These are phyloP conservation scores for Ascomycota sp. DNA, from an alignment of 2,329 filamentous ascomycete genomes.

Conservation along the genomic window DNA sequence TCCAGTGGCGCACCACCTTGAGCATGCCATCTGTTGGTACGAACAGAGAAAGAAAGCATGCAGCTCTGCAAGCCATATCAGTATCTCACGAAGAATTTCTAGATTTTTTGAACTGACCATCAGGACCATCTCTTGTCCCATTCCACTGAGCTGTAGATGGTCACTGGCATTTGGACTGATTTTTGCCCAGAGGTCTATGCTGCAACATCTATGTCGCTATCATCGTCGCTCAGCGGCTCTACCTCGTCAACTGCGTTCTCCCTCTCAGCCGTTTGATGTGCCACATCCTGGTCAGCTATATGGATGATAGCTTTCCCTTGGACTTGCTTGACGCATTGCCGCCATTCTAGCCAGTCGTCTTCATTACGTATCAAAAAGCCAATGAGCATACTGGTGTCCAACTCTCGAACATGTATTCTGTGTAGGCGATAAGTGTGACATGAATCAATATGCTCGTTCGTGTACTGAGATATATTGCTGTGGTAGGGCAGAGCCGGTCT, in stretches of 20 bases:
- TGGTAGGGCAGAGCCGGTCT: constrained; percentile 50
- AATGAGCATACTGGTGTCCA: constrained; percentile 97
- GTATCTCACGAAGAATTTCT: too few relatives aligned
- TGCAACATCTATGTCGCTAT: constrained; percentile 19
- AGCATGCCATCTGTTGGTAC: too few relatives aligned
- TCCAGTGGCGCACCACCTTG: too few relatives aligned
- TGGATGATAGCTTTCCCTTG: constrained; percentile 75
- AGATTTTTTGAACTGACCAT: too few relatives aligned
- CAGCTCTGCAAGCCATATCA: too few relatives aligned
- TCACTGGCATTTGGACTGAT: too few relatives aligned
- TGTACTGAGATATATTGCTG: constrained; percentile 35
- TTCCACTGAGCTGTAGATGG: too few relatives aligned
- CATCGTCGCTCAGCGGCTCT: constrained; percentile 63
- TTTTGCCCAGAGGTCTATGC: too few relatives aligned
- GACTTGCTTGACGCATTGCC: constrained; percentile 49
- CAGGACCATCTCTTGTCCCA: too few relatives aligned
- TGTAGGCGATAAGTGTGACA: constrained; percentile 78
- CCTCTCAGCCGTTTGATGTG: constrained; percentile 24
- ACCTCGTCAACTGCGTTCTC: constrained; percentile 78
- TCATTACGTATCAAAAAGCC: constrained; percentile 73
- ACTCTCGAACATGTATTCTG: constrained; percentile 66
- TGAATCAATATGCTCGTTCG: constrained; percentile 52
- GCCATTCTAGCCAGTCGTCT: constrained; percentile 71
- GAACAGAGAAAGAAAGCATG: too few relatives aligned
- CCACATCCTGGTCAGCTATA: constrained; percentile 51